Evolutionary conservation across 352 stramenopile species (phyloP).

Genomic region (Globisporangium abappressorium): DNA sequence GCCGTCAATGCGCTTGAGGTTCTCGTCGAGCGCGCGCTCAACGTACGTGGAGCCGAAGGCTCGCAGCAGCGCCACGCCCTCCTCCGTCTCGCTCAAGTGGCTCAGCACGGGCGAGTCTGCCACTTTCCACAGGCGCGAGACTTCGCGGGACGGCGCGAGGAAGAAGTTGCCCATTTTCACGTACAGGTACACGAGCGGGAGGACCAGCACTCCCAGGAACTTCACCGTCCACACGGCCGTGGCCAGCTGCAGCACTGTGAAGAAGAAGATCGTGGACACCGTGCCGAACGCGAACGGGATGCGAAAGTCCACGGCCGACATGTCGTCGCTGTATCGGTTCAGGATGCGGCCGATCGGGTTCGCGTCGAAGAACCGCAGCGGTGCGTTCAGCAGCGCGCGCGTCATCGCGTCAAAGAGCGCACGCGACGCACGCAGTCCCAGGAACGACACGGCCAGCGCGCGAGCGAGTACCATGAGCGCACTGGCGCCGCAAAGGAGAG

Average conservation of each 20-base stretch:
- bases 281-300: slow-evolving; percentile 16
- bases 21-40: slow-evolving; percentile 5
- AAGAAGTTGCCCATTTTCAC: too few species aligned
- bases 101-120: slow-evolving; percentile 33
- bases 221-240: slow-evolving; percentile 36
- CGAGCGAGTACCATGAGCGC: slow-evolving; percentile 31
- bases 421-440: slow-evolving; percentile 25
- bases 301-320: slow-evolving; percentile 80
- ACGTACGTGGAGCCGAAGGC: slow-evolving; percentile 34
- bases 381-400: slow-evolving; percentile 66
- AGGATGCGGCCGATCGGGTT: slow-evolving; percentile 84
- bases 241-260: slow-evolving; percentile 56
- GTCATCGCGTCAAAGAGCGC: slow-evolving; percentile 79
- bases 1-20: too few species aligned
- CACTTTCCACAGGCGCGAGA: slow-evolving; percentile 45
- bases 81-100: slow-evolving; percentile 37
- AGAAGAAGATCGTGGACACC: slow-evolving; percentile 44
- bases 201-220: slow-evolving; percentile 40
- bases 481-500: slow-evolving; percentile 9
- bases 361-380: slow-evolving; percentile 87
- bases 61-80: slow-evolving; percentile 40
- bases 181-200: too few species aligned
- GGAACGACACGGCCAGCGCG: slow-evolving; percentile 20
- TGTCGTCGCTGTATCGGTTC: slow-evolving; percentile 85
- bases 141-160: background rate